phyloP scores from a whole-genome alignment of 768 basidiomycete species.

The Xerocomus spinulosus region DNA sequence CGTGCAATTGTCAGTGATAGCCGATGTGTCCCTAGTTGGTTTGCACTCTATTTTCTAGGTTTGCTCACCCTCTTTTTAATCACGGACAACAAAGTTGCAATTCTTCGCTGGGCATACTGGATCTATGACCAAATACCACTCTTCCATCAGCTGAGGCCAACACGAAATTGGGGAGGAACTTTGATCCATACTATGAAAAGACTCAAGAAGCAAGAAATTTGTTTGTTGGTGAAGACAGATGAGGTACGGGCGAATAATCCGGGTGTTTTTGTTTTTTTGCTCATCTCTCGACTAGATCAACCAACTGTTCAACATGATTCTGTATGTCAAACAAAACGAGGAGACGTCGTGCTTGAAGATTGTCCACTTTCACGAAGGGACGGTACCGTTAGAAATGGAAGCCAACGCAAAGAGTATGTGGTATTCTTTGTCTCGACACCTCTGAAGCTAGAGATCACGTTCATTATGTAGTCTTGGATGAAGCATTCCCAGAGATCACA shows the following conservation, averaged over 20 bases:
- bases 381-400: constrained; percentile 66
- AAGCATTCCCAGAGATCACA: constrained; percentile 62
- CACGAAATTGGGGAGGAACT: constrained; percentile 38
- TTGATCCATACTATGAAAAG: constrained; percentile 43
- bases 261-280: background rate
- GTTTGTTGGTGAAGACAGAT: constrained; percentile 58
- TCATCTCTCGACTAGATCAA: constrained; percentile 47
- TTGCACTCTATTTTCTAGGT: constrained; percentile 54
- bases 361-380: constrained; percentile 57
- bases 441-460: background rate
- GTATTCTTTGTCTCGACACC: background rate
- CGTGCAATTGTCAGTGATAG: background rate
- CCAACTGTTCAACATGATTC: constrained; percentile 55
- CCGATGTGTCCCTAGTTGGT: constrained; percentile 44
- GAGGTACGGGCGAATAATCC: constrained; percentile 42
- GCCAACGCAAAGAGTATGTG: constrained; percentile 60
- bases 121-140: constrained; percentile 54
- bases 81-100: constrained; percentile 50
- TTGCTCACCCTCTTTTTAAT: constrained; percentile 44
- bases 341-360: constrained; percentile 67
- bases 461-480: constrained; percentile 43
- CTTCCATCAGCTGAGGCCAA: constrained; percentile 39
- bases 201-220: constrained; percentile 51
- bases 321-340: constrained; percentile 65
- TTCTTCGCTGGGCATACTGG: constrained; percentile 58